A percentile compares a stretch with the other conserved stretches of the same genome.
These are phyloP conservation scores for Choricystis sp. DNA, from an alignment of 139 green algal genomes.

Conservation along the genomic window DNA sequence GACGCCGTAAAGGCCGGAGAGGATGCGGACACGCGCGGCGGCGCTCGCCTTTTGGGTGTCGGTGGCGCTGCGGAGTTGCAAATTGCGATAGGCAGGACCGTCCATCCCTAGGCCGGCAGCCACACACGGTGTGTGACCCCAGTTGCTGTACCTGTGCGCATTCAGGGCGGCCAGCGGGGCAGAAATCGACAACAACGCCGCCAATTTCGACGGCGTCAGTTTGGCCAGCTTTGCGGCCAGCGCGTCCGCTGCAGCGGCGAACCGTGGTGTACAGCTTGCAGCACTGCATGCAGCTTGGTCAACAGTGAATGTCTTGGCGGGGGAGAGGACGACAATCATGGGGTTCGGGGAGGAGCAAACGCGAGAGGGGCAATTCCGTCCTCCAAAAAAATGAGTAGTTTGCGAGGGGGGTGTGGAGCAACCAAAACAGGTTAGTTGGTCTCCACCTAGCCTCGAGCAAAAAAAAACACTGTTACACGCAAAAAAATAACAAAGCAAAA, in stretches of 20 bases:
- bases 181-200: not conserved
- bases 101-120: constrained; percentile 9
- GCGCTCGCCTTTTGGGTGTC: constrained; percentile 4
- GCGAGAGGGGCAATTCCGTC: no score
- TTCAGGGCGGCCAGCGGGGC: constrained; percentile 5
- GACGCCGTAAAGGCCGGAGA: constrained; percentile 19
- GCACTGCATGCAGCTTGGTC: not conserved
- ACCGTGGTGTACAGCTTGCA: not conserved
- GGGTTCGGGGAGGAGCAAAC: not conserved
- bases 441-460: no score
- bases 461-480: no score
- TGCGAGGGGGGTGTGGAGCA: no score
- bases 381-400: no score
- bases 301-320: not conserved
- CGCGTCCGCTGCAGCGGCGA: not conserved
- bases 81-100: constrained; percentile 12
- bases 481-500: no score
- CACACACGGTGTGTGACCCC: not conserved
- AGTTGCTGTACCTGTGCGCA: constrained; percentile 9
- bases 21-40: constrained; percentile 12
- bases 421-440: no score
- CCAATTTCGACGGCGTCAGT: not conserved
- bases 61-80: constrained; percentile 1
- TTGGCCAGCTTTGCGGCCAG: not conserved
- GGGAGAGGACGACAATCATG: not conserved